Evolutionary conservation across 1,284 basidiomycete species (phyloP).

Genomic region (Meripilus lineatus): DNA sequence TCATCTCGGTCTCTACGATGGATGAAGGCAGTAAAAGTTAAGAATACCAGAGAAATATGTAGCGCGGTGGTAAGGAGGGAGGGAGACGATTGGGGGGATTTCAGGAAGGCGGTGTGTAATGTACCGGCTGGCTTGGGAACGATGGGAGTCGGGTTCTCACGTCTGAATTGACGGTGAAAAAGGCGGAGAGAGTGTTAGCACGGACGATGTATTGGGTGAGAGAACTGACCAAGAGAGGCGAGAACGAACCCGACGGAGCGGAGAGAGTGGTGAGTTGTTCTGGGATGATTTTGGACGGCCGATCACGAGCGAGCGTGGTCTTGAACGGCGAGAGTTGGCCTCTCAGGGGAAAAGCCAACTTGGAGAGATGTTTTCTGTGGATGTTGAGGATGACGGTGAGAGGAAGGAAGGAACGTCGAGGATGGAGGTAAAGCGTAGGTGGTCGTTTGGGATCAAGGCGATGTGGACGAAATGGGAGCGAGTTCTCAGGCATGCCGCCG

Average conservation of each 20-base stretch:
- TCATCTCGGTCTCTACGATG: constrained; percentile 38
- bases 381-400: too few species aligned
- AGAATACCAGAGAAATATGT: constrained; percentile 1
- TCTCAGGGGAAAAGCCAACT: too few species aligned
- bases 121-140: constrained; percentile 21
- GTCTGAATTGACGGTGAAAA: constrained; percentile 6
- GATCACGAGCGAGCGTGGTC: not conserved
- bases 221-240: too few species aligned
- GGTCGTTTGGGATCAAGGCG: too few species aligned
- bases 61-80: not conserved
- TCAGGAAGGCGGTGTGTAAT: constrained; percentile 15
- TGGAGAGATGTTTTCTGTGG: too few species aligned
- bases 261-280: not conserved
- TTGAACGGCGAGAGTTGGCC: too few species aligned
- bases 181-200: not conserved
- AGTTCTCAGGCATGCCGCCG: too few species aligned
- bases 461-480: too few species aligned
- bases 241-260: not conserved
- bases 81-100: constrained; percentile 11
- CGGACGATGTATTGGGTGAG: too few species aligned
- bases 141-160: constrained; percentile 16
- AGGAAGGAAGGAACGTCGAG: too few species aligned
- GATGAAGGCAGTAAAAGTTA: not conserved
- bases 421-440: too few species aligned
- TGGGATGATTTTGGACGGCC: not conserved